phyloP scores from a whole-genome alignment of 2,329 filamentous ascomycete species.

The Mollisia scopiformis region DNA sequence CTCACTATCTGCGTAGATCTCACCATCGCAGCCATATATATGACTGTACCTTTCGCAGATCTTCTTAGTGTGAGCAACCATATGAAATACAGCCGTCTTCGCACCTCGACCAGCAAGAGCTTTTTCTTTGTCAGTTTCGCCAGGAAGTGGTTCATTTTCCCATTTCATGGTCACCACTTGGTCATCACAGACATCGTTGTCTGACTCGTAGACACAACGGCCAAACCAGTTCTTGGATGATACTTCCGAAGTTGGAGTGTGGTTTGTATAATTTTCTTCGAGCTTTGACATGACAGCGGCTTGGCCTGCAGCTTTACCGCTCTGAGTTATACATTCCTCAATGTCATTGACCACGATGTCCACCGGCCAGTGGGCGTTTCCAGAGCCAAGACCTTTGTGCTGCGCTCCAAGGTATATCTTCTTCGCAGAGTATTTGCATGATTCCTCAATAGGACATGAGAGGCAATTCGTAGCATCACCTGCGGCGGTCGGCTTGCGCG shows the following conservation, averaged over 20 bases:
- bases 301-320: conserved; percentile 52
- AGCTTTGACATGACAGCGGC: conserved; percentile 42
- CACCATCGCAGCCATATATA: conserved; percentile 84
- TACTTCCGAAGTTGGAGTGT: conserved; percentile 50
- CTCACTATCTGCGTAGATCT: conserved; percentile 82
- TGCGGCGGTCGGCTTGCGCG: conserved; percentile 75
- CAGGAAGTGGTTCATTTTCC: conserved; percentile 67
- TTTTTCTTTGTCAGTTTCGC: conserved; percentile 22
- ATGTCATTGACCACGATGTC: conserved; percentile 92
- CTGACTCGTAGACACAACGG: conserved; percentile 90
- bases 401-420: conserved; percentile 62
- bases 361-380: conserved; percentile 79
- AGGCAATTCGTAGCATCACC: conserved; percentile 85
- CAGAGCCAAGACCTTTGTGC: conserved; percentile 60
- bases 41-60: conserved; percentile 85
- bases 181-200: conserved; percentile 94
- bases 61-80: conserved; percentile 87
- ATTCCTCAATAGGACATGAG: conserved; percentile 71
- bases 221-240: conserved; percentile 76
- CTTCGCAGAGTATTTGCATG: conserved; percentile 85
- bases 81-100: conserved; percentile 90
- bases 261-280: conserved; percentile 55
- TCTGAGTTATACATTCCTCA: conserved; percentile 65
- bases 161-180: conserved; percentile 87
- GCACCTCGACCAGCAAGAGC: conserved; percentile 53